A percentile compares a stretch with the other conserved stretches of the same genome.
Evolutionary conservation across 2,329 filamentous ascomycete genomes (phyloP).

Genomic region (Nakataea oryzae): DNA sequence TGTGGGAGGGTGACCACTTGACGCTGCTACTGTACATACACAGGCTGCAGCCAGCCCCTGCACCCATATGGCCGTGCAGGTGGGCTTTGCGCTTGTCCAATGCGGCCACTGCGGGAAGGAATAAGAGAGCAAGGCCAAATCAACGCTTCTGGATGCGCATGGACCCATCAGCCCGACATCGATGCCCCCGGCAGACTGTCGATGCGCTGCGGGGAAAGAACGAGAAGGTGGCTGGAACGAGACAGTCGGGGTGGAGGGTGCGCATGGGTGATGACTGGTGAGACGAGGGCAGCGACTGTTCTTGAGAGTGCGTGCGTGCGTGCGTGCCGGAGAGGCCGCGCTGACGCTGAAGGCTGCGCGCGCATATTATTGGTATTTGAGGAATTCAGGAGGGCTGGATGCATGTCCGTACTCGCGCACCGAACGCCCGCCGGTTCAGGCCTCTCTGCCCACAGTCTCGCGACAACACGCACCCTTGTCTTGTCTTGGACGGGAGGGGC

Average conservation of each 20-base stretch:
- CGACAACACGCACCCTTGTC: background rate
- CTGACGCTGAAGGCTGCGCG: background rate
- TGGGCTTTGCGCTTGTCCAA: background rate
- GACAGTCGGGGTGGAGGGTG: background rate
- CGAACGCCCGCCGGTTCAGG: background rate
- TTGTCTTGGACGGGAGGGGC: background rate
- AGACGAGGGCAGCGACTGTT: background rate
- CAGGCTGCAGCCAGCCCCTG: background rate
- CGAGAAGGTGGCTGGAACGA: background rate
- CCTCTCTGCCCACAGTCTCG: background rate
- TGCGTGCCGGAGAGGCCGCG: background rate
- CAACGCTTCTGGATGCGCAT: background rate
- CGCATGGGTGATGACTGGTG: background rate
- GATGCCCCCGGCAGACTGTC: background rate
- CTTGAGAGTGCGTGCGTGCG: no score
- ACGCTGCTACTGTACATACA: no score
- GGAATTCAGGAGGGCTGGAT: no score
- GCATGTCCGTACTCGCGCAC: no score
- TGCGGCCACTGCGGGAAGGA: background rate
- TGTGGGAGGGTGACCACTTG: background rate
- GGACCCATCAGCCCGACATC: background rate
- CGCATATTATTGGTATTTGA: no score
- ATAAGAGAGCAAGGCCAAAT: background rate
- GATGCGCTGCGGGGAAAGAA: background rate
- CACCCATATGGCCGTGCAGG: background rate